Percentiles rank a stretch among this genome's conserved stretches.
These are phyloP conservation scores for Starmera quercuum DNA, from an alignment of 805 yeast genomes.

Conservation along the genomic window DNA sequence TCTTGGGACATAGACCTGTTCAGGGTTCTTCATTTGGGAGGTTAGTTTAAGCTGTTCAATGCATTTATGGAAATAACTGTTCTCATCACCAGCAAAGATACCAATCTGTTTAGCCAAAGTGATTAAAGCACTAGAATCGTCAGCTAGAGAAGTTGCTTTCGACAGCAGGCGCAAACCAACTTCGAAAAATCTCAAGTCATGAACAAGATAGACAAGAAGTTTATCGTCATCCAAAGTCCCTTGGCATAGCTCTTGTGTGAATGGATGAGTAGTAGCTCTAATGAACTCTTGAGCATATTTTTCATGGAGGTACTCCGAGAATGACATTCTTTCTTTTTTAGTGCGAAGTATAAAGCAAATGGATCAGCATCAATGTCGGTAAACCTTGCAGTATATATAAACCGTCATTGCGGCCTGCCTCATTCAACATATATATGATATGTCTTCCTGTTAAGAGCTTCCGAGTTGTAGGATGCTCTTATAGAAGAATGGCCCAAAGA, in stretches of 20 bases:
- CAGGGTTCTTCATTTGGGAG: slow-evolving; percentile 10
- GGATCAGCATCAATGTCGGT: too few relatives aligned
- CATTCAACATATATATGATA: too few relatives aligned
- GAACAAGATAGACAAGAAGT: slow-evolving; percentile 37
- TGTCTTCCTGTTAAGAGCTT: too few relatives aligned
- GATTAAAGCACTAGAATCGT: slow-evolving; percentile 28
- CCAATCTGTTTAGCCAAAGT: slow-evolving; percentile 43
- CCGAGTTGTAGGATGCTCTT: too few relatives aligned
- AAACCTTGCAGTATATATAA: too few relatives aligned
- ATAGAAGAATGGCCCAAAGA: too few relatives aligned
- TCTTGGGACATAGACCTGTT: slow-evolving; percentile 18
- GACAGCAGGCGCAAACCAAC: slow-evolving; percentile 35
- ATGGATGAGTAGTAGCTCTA: slow-evolving; percentile 28
- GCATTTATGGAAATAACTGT: slow-evolving; percentile 35
- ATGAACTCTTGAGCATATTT: slow-evolving; percentile 13
- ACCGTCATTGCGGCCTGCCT: too few relatives aligned
- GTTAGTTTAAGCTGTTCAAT: slow-evolving; percentile 18
- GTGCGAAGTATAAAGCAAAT: too few relatives aligned
- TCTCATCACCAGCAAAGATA: slow-evolving; percentile 39
- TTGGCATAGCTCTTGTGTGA: slow-evolving; percentile 36
- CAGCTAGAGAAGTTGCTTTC: slow-evolving; percentile 36
- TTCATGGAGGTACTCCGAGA: slow-evolving; percentile 16
- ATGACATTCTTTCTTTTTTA: too few relatives aligned
- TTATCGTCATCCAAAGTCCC: slow-evolving; percentile 37
- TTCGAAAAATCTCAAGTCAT: slow-evolving; percentile 42